phyloP scores from a whole-genome alignment of 306 rosid species.

The Sicyos edulis region DNA sequence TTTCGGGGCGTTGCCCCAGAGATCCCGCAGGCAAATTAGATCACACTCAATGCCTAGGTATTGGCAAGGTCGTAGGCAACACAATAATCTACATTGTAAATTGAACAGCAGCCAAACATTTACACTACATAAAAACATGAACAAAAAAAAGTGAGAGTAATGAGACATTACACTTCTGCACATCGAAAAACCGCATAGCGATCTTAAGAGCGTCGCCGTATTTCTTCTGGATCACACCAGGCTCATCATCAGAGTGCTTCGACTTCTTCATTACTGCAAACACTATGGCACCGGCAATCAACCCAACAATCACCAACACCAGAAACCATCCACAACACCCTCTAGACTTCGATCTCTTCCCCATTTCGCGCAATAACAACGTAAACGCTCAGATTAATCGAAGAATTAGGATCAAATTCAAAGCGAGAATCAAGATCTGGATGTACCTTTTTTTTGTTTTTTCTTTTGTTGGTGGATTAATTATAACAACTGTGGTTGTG shows the following conservation, averaged over 20 bases:
- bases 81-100: not conserved
- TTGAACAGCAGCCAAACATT: not conserved
- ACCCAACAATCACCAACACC: slow-evolving; percentile 49
- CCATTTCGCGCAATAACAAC: slow-evolving; percentile 39
- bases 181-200: slow-evolving; percentile 75
- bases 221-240: slow-evolving; percentile 50
- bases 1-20: too few relatives aligned
- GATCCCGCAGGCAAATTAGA: too few relatives aligned
- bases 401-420: slow-evolving; percentile 36
- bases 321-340: slow-evolving; percentile 71
- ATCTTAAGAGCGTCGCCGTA: slow-evolving; percentile 67
- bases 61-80: not conserved
- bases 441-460: not conserved
- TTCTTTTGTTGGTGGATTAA: not conserved
- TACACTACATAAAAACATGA: not conserved
- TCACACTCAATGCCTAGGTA: not conserved
- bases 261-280: slow-evolving; percentile 42
- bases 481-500: slow-evolving; percentile 11
- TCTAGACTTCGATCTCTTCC: slow-evolving; percentile 40
- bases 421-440: slow-evolving; percentile 1
- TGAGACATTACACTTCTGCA: slow-evolving; percentile 62
- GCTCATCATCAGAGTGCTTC: slow-evolving; percentile 31
- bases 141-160: not conserved
- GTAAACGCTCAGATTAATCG: not conserved
- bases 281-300: slow-evolving; percentile 51